Evolutionary conservation across 768 basidiomycete species (phyloP).

Genomic region (Fibroporia radiculosa): DNA sequence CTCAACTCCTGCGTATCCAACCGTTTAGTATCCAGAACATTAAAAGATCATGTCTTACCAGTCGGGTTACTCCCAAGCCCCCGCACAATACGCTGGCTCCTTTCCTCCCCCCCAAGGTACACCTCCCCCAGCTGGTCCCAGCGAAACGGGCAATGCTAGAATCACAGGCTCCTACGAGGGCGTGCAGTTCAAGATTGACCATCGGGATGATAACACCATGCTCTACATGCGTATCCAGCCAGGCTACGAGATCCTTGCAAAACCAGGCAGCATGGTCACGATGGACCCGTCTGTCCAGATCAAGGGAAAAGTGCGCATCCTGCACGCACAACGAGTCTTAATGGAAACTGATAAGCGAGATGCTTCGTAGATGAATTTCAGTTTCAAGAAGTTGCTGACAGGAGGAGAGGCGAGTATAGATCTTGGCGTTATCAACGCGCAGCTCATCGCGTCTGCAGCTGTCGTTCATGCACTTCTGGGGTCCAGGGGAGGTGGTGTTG

Average conservation of each 20-base stretch:
- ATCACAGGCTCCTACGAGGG: constrained; percentile 23
- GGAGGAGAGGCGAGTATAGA: constrained; percentile 19
- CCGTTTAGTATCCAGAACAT: too few relatives aligned
- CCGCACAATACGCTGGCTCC: not conserved
- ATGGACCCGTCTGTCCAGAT: constrained; percentile 26
- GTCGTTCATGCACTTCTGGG: constrained; percentile 22
- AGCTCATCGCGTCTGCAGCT: constrained; percentile 9
- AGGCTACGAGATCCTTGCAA: constrained; percentile 22
- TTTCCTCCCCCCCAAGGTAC: constrained; percentile 2
- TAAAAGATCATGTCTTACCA: constrained; percentile 6
- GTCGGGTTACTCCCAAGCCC: constrained; percentile 10
- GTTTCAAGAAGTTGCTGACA: constrained; percentile 24
- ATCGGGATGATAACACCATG: constrained; percentile 27
- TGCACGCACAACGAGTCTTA: not conserved
- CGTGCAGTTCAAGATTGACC: constrained; percentile 21
- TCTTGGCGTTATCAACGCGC: not conserved
- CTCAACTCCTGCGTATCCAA: too few relatives aligned
- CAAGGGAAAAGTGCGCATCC: constrained; percentile 19
- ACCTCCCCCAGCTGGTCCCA: not conserved
- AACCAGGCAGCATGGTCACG: constrained; percentile 27
- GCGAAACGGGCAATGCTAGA: not conserved
- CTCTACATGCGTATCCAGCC: constrained; percentile 22
- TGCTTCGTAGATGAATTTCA: constrained; percentile 6
- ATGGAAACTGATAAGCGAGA: not conserved
- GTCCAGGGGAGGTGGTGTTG: constrained; percentile 24